phyloP scores from a whole-genome alignment of 2,329 filamentous ascomycete genomes.

The Talaromyces atroroseus region DNA sequence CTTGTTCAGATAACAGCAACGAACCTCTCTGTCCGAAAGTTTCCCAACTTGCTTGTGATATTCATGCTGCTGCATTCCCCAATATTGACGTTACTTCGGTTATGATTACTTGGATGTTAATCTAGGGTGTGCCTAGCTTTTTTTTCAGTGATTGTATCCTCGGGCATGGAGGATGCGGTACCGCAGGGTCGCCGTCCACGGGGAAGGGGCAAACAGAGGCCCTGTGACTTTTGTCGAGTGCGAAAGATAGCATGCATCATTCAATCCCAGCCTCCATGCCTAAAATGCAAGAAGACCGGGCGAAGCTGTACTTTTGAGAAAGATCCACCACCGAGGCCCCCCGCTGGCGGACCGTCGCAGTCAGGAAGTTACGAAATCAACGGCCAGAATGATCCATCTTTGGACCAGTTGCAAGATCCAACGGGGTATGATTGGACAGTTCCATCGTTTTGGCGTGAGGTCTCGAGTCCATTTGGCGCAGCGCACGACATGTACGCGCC shows the following conservation, averaged over 20 bases:
- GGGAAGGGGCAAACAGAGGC: background rate
- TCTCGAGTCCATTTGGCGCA: background rate
- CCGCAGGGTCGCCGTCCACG: background rate
- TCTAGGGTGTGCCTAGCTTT: too few relatives aligned
- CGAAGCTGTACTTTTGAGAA: background rate
- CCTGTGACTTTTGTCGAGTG: background rate
- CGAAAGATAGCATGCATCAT: background rate
- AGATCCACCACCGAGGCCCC: background rate
- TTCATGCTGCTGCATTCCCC: too few relatives aligned
- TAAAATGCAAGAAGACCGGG: background rate
- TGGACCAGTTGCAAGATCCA: background rate
- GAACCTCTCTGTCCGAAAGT: too few relatives aligned
- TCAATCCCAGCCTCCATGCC: background rate
- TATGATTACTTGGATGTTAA: too few relatives aligned
- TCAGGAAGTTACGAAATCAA: background rate
- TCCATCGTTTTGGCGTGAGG: background rate
- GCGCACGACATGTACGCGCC: background rate
- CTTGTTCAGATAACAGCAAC: too few relatives aligned
- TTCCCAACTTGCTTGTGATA: too few relatives aligned
- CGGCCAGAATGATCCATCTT: background rate
- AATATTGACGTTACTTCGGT: too few relatives aligned
- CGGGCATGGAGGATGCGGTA: background rate
- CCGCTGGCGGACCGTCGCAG: background rate
- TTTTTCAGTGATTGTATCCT: too few relatives aligned
- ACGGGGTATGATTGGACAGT: background rate